Conservation (phyloP, 768 basidiomycete genomes). For the Lepiota venenata region DNA sequence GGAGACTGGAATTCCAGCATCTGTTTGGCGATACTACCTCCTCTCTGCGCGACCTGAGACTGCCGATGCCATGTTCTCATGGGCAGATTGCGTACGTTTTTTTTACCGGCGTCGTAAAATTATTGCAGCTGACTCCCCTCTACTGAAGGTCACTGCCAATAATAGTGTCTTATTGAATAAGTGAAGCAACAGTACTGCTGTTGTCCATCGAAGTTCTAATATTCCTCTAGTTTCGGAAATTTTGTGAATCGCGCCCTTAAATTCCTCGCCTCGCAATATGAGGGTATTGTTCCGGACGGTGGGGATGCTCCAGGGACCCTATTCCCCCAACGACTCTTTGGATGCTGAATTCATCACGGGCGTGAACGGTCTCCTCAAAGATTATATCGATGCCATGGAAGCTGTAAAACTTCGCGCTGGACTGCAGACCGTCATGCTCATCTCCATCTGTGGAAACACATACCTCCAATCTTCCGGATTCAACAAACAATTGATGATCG, state of each 20-base stretch:
- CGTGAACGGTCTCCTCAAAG: conserved; percentile 73
- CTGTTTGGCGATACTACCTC: conserved; percentile 97
- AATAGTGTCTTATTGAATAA: conserved; percentile 95
- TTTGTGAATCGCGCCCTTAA: conserved; percentile 95
- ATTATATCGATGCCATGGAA: conserved; percentile 89
- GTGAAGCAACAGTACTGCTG: conserved; percentile 33
- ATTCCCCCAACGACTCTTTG: conserved; percentile 60
- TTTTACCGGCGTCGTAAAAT: neutral
- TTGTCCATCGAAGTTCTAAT: neutral
- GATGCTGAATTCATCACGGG: conserved; percentile 78
- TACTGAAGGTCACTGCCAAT: conserved; percentile 74
- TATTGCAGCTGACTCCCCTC: conserved; percentile 6
- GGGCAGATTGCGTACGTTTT: conserved; percentile 82
- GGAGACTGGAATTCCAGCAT: conserved; percentile 89
- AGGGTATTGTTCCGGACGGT: conserved; percentile 76
- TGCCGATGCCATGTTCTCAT: conserved; percentile 94
- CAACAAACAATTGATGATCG: conserved; percentile 82
- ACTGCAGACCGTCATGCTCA: conserved; percentile 83
- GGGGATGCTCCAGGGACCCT: conserved; percentile 64
- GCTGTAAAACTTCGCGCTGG: conserved; percentile 85
- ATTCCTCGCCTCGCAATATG: conserved; percentile 86
- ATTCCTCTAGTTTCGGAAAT: conserved; percentile 76
- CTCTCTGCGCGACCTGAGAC: conserved; percentile 91
- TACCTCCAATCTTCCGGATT: conserved; percentile 94
- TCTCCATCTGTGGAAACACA: conserved; percentile 86